These are phyloP conservation scores for Globisporangium rhizosaccharum DNA, from an alignment of 352 stramenopile genomes.

Conservation along the genomic window DNA sequence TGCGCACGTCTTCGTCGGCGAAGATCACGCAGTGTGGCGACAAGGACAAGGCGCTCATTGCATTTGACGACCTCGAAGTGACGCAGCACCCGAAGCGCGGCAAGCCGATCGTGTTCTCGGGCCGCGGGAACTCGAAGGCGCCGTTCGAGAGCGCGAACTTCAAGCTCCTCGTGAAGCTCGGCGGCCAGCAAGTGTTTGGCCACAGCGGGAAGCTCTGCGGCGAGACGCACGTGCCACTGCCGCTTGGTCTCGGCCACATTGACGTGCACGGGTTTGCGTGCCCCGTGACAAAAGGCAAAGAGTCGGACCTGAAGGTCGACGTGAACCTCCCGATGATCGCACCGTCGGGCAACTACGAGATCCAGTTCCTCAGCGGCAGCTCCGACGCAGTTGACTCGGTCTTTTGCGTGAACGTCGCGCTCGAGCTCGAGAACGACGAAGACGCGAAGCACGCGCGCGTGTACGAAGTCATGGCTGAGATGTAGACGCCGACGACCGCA, in stretches of 20 bases:
- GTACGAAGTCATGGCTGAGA: conserved; percentile 62
- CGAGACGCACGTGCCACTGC: conserved; percentile 72
- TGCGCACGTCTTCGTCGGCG: conserved; percentile 50
- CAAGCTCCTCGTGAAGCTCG: conserved; percentile 72
- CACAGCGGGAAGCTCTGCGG: conserved; percentile 74
- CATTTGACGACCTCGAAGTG: conserved; percentile 69
- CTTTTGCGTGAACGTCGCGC: conserved; percentile 77
- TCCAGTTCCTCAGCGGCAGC: conserved; percentile 56
- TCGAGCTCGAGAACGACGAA: conserved; percentile 48
- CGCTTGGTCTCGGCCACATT: conserved; percentile 80
- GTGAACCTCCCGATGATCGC: conserved; percentile 82
- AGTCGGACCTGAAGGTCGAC: conserved; percentile 65
- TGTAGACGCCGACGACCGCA: conserved; percentile 28
- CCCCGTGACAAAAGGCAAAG: conserved; percentile 60
- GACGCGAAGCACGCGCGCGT: conserved; percentile 38
- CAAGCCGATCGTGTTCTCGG: conserved; percentile 65
- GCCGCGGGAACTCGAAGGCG: conserved; percentile 64
- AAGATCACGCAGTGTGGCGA: conserved; percentile 82
- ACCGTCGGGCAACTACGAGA: conserved; percentile 76
- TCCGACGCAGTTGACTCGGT: conserved; percentile 34
- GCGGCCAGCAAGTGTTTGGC: conserved; percentile 60
- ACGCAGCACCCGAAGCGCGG: conserved; percentile 61
- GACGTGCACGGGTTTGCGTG: conserved; percentile 78
- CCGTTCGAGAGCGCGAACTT: conserved; percentile 56
- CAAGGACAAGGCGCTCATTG: conserved; percentile 46